These are phyloP conservation scores for Aphanomyces invadans DNA, from an alignment of 352 stramenopile genomes.

Conservation along the genomic window DNA sequence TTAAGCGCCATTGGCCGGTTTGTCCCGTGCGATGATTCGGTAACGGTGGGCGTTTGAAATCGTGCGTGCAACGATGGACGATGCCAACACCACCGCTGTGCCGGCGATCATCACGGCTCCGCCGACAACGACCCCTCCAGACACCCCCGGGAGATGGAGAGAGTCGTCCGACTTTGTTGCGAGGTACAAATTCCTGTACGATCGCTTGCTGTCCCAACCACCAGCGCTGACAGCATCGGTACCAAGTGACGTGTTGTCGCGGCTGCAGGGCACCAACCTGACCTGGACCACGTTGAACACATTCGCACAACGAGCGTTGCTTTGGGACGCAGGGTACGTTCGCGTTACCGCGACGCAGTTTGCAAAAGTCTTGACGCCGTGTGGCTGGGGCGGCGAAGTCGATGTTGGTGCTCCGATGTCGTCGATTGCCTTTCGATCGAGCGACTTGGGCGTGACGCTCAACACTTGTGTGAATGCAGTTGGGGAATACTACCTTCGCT, in stretches of 20 bases:
- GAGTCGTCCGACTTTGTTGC: constrained; percentile 18
- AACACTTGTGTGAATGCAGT: background rate
- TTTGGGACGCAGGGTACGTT: constrained; percentile 21
- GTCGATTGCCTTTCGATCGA: background rate
- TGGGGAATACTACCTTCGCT: background rate
- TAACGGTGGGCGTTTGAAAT: background rate
- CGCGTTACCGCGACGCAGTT: background rate
- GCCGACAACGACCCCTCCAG: background rate
- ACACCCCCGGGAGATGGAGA: background rate
- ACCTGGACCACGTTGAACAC: constrained; percentile 11
- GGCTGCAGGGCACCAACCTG: background rate
- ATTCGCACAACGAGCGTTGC: constrained; percentile 6
- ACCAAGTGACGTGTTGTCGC: background rate
- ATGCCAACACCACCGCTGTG: background rate
- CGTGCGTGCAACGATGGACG: background rate
- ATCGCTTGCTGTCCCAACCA: background rate
- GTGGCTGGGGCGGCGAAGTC: background rate
- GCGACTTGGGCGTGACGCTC: background rate
- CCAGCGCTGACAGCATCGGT: constrained; percentile 1
- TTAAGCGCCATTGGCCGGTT: too few relatives aligned
- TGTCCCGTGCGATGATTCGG: too few relatives aligned
- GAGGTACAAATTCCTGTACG: constrained; percentile 19
- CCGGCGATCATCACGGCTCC: background rate
- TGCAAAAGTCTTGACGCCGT: constrained; percentile 11
- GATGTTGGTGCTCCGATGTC: background rate